A percentile compares a stretch with the other conserved stretches of the same genome.
phyloP scores from a whole-genome alignment of 2,329 filamentous ascomycete species.

The Talaromyces sp. region DNA sequence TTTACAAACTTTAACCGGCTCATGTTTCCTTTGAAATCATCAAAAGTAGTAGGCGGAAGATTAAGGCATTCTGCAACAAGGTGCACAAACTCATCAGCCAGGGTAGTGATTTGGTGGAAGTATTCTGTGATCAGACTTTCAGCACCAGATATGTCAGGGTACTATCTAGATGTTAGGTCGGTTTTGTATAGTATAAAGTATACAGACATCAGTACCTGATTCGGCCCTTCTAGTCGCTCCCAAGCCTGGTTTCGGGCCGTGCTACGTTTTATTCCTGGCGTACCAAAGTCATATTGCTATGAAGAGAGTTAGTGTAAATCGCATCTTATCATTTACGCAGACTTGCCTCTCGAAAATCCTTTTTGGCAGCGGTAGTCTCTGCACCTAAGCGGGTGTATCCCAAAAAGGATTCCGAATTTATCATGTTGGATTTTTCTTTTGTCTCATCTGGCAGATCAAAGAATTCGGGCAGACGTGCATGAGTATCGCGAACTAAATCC shows the following conservation, averaged over 20 bases:
- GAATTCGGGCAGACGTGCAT: constrained; percentile 14
- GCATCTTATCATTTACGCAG: neutral
- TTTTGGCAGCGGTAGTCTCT: constrained; percentile 26
- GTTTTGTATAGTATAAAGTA: neutral
- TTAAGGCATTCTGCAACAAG: constrained; percentile 52
- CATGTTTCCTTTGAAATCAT: constrained; percentile 43
- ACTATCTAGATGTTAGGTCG: neutral
- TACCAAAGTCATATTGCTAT: constrained; percentile 41
- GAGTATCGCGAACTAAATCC: constrained; percentile 14
- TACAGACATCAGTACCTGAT: neutral
- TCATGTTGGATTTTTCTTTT: constrained; percentile 20
- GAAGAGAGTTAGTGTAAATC: neutral
- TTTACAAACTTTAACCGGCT: constrained; percentile 52
- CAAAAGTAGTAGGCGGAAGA: constrained; percentile 42
- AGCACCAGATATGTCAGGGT: constrained; percentile 14
- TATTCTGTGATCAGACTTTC: constrained; percentile 41
- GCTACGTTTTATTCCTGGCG: constrained; percentile 23
- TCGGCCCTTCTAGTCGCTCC: constrained; percentile 22
- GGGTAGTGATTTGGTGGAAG: constrained; percentile 41
- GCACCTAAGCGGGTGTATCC: constrained; percentile 25
- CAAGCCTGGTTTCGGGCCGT: constrained; percentile 38
- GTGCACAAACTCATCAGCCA: constrained; percentile 49
- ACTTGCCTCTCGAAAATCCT: constrained; percentile 26
- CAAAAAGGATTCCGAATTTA: constrained; percentile 32
- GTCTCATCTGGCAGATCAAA: constrained; percentile 14